These are phyloP conservation scores for Tolypocladium tropicale DNA, from an alignment of 2,329 filamentous ascomycete genomes.

Conservation along the genomic window DNA sequence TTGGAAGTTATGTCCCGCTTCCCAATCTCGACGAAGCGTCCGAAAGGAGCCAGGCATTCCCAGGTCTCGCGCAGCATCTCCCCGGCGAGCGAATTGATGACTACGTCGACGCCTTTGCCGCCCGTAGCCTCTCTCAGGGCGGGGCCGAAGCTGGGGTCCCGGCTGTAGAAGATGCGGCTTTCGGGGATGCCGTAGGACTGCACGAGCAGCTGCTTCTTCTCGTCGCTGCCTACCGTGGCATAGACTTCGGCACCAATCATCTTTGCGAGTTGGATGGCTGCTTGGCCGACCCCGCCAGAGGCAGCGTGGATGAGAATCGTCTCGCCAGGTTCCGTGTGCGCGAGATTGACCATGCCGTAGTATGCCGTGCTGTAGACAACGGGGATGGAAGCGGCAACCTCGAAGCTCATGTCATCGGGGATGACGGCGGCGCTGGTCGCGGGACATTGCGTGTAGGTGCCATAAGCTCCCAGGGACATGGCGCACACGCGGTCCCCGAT, in stretches of 20 bases:
- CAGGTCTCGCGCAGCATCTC: slow-evolving; percentile 31
- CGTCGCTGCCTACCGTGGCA: slow-evolving; percentile 27
- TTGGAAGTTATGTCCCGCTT: slow-evolving; percentile 26
- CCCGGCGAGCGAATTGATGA: slow-evolving; percentile 43
- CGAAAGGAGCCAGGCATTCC: slow-evolving; percentile 32
- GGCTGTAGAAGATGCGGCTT: slow-evolving; percentile 17
- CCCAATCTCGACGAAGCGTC: slow-evolving; percentile 35
- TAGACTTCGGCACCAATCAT: slow-evolving; percentile 29
- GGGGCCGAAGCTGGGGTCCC: slow-evolving; percentile 12
- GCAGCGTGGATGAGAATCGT: slow-evolving; percentile 29
- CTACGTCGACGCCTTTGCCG: slow-evolving; percentile 56
- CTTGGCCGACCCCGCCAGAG: slow-evolving; percentile 27
- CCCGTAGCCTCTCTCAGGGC: slow-evolving; percentile 13
- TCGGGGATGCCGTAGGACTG: slow-evolving; percentile 24
- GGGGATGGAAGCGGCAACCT: slow-evolving; percentile 27
- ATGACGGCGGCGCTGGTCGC: slow-evolving; percentile 25
- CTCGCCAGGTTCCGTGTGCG: slow-evolving; percentile 24
- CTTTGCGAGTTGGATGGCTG: slow-evolving; percentile 26
- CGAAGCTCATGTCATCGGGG: slow-evolving; percentile 24
- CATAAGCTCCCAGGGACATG: slow-evolving; percentile 22
- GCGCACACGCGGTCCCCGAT: slow-evolving; percentile 65
- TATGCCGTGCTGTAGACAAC: slow-evolving; percentile 30
- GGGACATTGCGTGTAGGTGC: slow-evolving; percentile 20
- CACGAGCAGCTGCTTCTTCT: slow-evolving; percentile 25
- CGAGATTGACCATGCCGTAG: slow-evolving; percentile 27